These are phyloP conservation scores for Pestalotiopsis sp. DNA, from an alignment of 2,329 filamentous ascomycete species.

Conservation along the genomic window DNA sequence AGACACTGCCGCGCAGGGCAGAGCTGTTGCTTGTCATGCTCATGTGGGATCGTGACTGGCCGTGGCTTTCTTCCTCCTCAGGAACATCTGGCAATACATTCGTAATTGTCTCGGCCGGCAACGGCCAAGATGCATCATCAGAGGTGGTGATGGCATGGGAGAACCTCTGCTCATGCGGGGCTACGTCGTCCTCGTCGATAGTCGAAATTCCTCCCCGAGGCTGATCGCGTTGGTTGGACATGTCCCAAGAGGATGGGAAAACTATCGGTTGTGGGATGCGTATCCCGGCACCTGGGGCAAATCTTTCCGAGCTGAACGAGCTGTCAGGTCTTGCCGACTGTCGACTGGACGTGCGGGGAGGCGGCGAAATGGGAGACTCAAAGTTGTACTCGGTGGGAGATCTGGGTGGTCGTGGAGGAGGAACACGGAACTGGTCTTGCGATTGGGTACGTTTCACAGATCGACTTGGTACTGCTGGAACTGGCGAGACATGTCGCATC, in stretches of 20 bases:
- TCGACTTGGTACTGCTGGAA: slow-evolving; percentile 34
- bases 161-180: slow-evolving; percentile 19
- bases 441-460: slow-evolving; percentile 48
- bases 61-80: slow-evolving; percentile 61
- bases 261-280: slow-evolving; percentile 18
- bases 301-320: slow-evolving; percentile 4
- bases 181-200: not conserved
- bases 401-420: slow-evolving; percentile 53
- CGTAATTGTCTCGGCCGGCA: slow-evolving; percentile 38
- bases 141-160: slow-evolving; percentile 45
- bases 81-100: slow-evolving; percentile 59
- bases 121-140: slow-evolving; percentile 47
- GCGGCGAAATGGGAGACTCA: slow-evolving; percentile 47
- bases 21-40: slow-evolving; percentile 52
- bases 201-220: slow-evolving; percentile 12
- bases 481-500: slow-evolving; percentile 26
- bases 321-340: slow-evolving; percentile 38
- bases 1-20: slow-evolving; percentile 57
- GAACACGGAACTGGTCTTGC: slow-evolving; percentile 50
- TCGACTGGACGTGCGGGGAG: slow-evolving; percentile 58
- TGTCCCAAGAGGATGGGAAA: slow-evolving; percentile 20
- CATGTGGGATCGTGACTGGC: slow-evolving; percentile 39
- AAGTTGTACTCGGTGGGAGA: slow-evolving; percentile 43
- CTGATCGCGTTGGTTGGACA: slow-evolving; percentile 27
- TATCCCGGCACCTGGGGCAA: slow-evolving; percentile 6